These are phyloP conservation scores for Spathaspora passalidarum DNA, from an alignment of 805 yeast genomes.

Conservation along the genomic window DNA sequence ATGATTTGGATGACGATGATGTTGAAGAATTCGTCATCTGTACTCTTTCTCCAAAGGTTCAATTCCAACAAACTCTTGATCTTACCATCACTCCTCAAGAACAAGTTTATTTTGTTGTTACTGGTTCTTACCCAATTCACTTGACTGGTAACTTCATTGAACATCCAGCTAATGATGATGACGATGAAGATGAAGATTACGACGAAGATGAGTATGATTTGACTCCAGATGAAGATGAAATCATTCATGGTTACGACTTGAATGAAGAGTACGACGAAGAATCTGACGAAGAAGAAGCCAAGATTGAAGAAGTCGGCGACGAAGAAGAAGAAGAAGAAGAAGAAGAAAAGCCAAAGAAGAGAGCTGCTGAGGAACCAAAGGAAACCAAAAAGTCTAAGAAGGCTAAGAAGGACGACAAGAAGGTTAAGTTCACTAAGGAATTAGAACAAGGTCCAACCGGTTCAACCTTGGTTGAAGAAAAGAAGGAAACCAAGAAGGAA, in stretches of 20 bases:
- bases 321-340: slow-evolving; percentile 70
- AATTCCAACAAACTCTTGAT: slow-evolving; percentile 88
- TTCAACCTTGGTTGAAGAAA: slow-evolving; percentile 27
- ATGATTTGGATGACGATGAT: slow-evolving; percentile 66
- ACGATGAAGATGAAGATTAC: slow-evolving; percentile 51
- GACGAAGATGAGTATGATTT: slow-evolving; percentile 53
- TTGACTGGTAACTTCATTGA: slow-evolving; percentile 93
- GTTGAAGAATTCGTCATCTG: slow-evolving; percentile 82
- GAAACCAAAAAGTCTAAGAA: slow-evolving; percentile 26
- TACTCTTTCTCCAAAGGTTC: slow-evolving; percentile 83
- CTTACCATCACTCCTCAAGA: slow-evolving; percentile 90
- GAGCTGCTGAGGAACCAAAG: slow-evolving; percentile 31
- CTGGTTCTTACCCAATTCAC: slow-evolving; percentile 93
- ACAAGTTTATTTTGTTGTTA: slow-evolving; percentile 89
- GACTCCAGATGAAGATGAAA: slow-evolving; percentile 77
- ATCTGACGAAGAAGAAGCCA: slow-evolving; percentile 50
- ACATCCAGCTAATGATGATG: slow-evolving; percentile 84
- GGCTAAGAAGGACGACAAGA: slow-evolving; percentile 56
- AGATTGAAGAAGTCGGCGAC: slow-evolving; percentile 61
- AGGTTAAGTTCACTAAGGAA: slow-evolving; percentile 82
- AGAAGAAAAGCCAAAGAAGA: slow-evolving; percentile 42
- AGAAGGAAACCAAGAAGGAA: slow-evolving; percentile 23
- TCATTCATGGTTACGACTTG: slow-evolving; percentile 50
- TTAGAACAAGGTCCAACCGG: slow-evolving; percentile 94
- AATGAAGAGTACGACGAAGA: slow-evolving; percentile 61